Base-by-base conservation (phyloP, 1,139 yeast species). In the Zygosaccharomyces pseudobailii region DNA sequence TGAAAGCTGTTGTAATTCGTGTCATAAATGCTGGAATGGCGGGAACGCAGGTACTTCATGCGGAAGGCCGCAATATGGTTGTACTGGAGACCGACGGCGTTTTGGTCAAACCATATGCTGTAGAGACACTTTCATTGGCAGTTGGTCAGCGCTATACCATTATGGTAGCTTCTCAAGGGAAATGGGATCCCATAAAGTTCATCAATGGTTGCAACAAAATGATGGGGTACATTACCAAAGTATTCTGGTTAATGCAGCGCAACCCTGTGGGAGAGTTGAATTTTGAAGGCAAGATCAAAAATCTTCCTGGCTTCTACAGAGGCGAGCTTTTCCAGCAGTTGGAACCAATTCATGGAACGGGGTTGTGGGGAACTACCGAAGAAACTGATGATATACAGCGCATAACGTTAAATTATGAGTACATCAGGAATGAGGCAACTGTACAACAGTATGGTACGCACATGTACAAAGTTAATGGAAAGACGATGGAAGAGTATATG, bases 61-160 rank as follows among this genome's bases (percentile, higher is more conserved):
- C 74, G 51, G 75, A 71, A 49, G 67, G 72, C 48, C 84, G 79
- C 56, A 72, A 71, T 25, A 63, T 83, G 48, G 71, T 71, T 4
- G 70, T 83, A 10, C 75, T 83, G 34, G 89, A 82, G 62, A 81
- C 84, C 20, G 95, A 86, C 63, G 90, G 92, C 46, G 69, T 82
- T 13, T 72, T 72, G 38, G 80, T 83, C 10, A 73, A 79, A 55
- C 82, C 81, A 3, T 71, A 73, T 49, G 69, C 67, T 17, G 75
- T 83, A 21, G 78, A 76, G 43, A 72, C 79, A 56, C 55, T 85
- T 34, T 79, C 82, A 55, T 68, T 86, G 34, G 80, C 89, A 1
- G 84, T 81, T 22, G 95, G 90, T 20, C 95, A 87, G 69, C 73
- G 95, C 57, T 84, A 84, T 63, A 76, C 86, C 3, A 79, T 79